A percentile compares a stretch with the other conserved stretches of the same genome.
Conservation (phyloP, 2,329 filamentous ascomycete species). For the Trichophaea hybrida region DNA sequence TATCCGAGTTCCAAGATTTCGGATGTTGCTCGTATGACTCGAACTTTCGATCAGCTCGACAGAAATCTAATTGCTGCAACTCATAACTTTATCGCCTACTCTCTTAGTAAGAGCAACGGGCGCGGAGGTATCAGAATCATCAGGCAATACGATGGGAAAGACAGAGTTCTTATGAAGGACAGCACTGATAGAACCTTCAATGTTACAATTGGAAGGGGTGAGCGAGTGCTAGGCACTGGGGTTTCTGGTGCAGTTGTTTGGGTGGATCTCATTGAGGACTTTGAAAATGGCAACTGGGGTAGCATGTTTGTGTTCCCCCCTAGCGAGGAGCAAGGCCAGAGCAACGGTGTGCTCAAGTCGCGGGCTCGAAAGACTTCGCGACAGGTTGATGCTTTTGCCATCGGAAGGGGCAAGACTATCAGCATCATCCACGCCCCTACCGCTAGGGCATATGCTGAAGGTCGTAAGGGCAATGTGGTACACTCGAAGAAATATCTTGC, state of each 20-base stretch:
- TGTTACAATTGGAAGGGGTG: constrained; percentile 46
- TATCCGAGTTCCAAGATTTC: constrained; percentile 72
- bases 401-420: constrained; percentile 90
- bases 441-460: constrained; percentile 38
- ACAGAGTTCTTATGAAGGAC: constrained; percentile 81
- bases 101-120: constrained; percentile 46
- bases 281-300: constrained; percentile 32
- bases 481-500: constrained; percentile 78
- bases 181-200: constrained; percentile 92
- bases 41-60: constrained; percentile 95
- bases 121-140: constrained; percentile 77
- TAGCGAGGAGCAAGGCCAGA: constrained; percentile 70
- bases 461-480: constrained; percentile 43
- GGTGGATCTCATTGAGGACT: constrained; percentile 37
- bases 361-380: constrained; percentile 77
- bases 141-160: constrained; percentile 79
- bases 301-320: constrained; percentile 83
- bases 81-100: constrained; percentile 83
- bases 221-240: constrained; percentile 81
- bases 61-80: constrained; percentile 83
- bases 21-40: constrained; percentile 88
- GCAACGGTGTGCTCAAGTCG: constrained; percentile 89
- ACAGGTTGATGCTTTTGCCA: constrained; percentile 86
- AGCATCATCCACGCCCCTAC: constrained; percentile 60
- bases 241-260: constrained; percentile 96